Conservation (phyloP, 345 rosid species). For the Camelina laxa region DNA sequence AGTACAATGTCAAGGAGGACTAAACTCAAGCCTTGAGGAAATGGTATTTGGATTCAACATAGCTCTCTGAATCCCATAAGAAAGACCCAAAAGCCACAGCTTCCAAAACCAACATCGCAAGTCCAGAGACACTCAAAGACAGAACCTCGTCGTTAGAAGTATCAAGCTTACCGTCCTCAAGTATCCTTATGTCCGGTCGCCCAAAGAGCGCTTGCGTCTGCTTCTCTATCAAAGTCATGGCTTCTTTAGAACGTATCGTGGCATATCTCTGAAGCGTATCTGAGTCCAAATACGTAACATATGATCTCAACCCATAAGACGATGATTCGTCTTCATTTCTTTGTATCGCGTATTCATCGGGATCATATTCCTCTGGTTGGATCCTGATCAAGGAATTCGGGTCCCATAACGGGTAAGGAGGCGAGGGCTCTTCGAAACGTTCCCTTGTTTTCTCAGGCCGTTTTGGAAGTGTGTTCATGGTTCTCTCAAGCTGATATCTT, state of each 20-base stretch:
- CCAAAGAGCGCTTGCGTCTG: constrained; percentile 95
- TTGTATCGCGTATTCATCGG: constrained; percentile 36
- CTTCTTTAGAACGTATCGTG: constrained; percentile 88
- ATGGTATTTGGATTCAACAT: constrained; percentile 79
- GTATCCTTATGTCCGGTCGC: constrained; percentile 72
- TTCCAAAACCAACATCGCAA: constrained; percentile 87
- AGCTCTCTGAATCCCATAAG: constrained; percentile 89
- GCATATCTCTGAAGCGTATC: constrained; percentile 95
- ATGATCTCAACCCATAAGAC: constrained; percentile 66
- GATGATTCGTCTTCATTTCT: constrained; percentile 48
- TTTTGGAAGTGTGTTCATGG: constrained; percentile 81
- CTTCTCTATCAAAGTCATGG: constrained; percentile 77
- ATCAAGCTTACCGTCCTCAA: constrained; percentile 79
- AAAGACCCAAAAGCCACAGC: constrained; percentile 92
- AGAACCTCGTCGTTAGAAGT: constrained; percentile 64
- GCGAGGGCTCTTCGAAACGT: constrained; percentile 52
- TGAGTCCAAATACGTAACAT: constrained; percentile 80
- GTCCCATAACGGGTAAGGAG: constrained; percentile 67
- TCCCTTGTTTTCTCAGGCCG: constrained; percentile 51
- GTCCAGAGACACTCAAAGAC: constrained; percentile 64
- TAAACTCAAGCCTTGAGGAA: constrained; percentile 60
- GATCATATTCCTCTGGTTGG: constrained; percentile 51
- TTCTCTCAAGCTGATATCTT: constrained; percentile 85
- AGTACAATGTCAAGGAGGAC: constrained; percentile 18
- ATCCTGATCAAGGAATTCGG: constrained; percentile 71